Conservation (phyloP, 345 rosid genomes). For the Salix suchowensis region DNA sequence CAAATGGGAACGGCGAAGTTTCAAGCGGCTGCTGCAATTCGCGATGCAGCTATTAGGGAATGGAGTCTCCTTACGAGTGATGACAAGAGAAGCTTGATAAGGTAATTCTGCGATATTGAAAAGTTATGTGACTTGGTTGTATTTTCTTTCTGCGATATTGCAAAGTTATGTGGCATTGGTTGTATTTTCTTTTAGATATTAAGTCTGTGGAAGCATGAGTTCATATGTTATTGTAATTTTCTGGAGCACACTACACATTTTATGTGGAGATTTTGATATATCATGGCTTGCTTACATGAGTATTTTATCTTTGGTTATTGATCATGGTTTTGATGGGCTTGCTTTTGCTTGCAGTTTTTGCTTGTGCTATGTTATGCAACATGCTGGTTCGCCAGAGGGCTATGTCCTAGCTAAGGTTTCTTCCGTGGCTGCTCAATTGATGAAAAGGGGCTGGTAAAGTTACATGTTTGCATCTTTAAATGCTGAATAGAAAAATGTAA, state of each 20-base stretch:
- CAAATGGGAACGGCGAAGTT: conserved; percentile 89
- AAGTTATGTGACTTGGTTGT: neutral
- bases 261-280: no score
- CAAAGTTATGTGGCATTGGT: neutral
- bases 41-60: conserved; percentile 93
- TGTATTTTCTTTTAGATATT: no score
- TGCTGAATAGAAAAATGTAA: neutral
- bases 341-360: conserved; percentile 61
- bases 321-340: neutral
- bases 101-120: conserved; percentile 28
- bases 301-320: neutral
- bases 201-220: no score
- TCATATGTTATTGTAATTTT: no score
- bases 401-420: conserved; percentile 88
- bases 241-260: no score
- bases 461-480: neutral
- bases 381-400: conserved; percentile 74
- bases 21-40: conserved; percentile 94
- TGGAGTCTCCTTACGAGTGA: conserved; percentile 75
- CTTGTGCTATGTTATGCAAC: conserved; percentile 70
- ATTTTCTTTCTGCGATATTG: neutral
- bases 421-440: conserved; percentile 91
- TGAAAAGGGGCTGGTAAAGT: conserved; percentile 97
- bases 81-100: conserved; percentile 71
- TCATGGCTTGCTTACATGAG: no score